These are phyloP conservation scores for Neospermospora avenae DNA, from an alignment of 2,329 filamentous ascomycete genomes.

Conservation along the genomic window DNA sequence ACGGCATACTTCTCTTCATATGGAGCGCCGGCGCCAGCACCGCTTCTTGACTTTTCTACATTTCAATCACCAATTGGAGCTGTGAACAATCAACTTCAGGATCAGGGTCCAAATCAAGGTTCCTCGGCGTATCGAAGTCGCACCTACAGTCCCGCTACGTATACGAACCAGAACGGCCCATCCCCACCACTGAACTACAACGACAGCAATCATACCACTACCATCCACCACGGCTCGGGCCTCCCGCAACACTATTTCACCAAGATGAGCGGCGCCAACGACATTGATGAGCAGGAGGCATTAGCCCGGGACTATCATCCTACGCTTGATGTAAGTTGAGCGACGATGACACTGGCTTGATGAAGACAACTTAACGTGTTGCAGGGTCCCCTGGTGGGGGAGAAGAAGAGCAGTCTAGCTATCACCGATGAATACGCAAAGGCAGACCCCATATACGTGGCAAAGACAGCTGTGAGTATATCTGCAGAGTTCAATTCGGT, in stretches of 20 bases:
- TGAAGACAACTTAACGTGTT: conserved; percentile 30
- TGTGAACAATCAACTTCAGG: no score
- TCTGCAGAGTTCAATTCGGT: conserved; percentile 2
- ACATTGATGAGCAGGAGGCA: conserved; percentile 52
- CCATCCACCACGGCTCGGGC: conserved; percentile 11
- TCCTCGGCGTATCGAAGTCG: no score
- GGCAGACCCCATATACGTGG: conserved; percentile 78
- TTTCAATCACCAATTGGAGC: no score
- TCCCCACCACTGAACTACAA: conserved; percentile 1
- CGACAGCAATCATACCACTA: conserved; percentile 9
- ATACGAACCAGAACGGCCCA: background rate
- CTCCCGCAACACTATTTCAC: conserved; percentile 21
- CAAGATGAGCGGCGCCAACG: conserved; percentile 24
- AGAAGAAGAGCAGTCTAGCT: conserved; percentile 69
- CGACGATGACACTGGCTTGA: conserved; percentile 13
- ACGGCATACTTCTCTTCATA: no score
- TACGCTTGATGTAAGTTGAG: conserved; percentile 48
- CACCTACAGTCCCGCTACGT: no score
- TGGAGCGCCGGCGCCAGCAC: no score
- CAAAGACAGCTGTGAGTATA: conserved; percentile 76
- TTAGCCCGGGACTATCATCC: conserved; percentile 58
- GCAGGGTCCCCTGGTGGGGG: conserved; percentile 80
- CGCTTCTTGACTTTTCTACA: no score
- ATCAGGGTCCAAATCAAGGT: no score
- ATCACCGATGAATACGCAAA: conserved; percentile 86